Evolutionary conservation across 2,329 filamentous ascomycete species (phyloP).

Genomic region (Nothomitra cinnamomea): DNA sequence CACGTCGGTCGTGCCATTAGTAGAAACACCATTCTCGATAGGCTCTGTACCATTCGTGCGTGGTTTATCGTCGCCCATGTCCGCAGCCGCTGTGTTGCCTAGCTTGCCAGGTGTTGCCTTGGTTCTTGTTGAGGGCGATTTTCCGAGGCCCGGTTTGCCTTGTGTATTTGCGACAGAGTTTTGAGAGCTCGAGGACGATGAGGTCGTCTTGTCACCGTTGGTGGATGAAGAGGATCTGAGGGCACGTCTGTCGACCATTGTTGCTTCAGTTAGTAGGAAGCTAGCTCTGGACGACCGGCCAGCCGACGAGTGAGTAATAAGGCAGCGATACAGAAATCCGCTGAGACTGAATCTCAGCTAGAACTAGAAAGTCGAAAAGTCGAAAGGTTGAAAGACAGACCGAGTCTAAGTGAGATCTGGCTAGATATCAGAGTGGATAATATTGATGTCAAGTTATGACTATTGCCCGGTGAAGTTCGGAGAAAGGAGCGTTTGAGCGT

Average conservation of each 20-base stretch:
- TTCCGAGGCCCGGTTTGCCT: slow-evolving; percentile 27
- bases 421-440: neutral
- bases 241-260: slow-evolving; percentile 3
- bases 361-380: neutral
- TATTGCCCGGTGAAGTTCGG: neutral
- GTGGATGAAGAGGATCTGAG: slow-evolving; percentile 23
- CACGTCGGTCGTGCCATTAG: slow-evolving; percentile 47
- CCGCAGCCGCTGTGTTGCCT: slow-evolving; percentile 16
- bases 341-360: neutral
- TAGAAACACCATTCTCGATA: slow-evolving; percentile 44
- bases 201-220: slow-evolving; percentile 23
- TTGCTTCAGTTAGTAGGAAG: neutral
- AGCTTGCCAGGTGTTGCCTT: slow-evolving; percentile 23
- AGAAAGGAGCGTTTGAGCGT: slow-evolving; percentile 3
- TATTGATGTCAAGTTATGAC: neutral
- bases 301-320: neutral
- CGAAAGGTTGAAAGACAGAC: neutral
- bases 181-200: neutral
- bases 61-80: slow-evolving; percentile 57
- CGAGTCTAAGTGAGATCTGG: neutral
- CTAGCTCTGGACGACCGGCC: slow-evolving; percentile 3
- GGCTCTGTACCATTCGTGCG: slow-evolving; percentile 34
- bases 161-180: slow-evolving; percentile 23
- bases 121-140: slow-evolving; percentile 22
- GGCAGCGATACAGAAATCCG: neutral